phyloP scores from a whole-genome alignment of 495 filamentous ascomycete species.

The Terfezia claveryi region DNA sequence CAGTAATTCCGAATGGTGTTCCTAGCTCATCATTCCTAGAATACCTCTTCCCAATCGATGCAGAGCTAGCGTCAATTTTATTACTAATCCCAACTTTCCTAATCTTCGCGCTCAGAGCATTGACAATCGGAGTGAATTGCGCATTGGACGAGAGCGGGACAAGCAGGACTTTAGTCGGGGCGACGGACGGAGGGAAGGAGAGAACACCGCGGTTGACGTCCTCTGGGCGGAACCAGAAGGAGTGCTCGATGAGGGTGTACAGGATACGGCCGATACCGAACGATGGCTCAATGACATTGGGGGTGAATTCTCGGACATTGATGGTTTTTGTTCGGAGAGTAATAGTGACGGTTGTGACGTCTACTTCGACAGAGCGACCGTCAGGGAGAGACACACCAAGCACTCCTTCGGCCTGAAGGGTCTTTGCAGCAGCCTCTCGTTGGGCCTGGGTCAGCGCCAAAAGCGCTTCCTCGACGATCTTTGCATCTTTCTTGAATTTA shows the following conservation, averaged over 20 bases:
- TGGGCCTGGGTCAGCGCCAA: constrained; percentile 33
- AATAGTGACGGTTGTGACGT: constrained; percentile 29
- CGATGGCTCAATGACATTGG: constrained; percentile 51
- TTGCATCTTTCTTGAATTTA: constrained; percentile 40
- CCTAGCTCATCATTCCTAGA: constrained; percentile 53
- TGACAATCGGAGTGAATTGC: constrained; percentile 36
- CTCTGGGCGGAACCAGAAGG: constrained; percentile 39
- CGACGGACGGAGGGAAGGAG: constrained; percentile 50
- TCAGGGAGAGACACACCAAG: constrained; percentile 25
- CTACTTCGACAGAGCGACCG: constrained; percentile 33
- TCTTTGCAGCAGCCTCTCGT: constrained; percentile 25
- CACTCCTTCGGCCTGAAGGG: background rate
- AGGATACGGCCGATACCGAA: constrained; percentile 50
- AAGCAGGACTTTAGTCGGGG: constrained; percentile 56
- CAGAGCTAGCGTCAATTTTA: constrained; percentile 43
- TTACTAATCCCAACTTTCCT: constrained; percentile 37
- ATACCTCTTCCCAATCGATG: constrained; percentile 55
- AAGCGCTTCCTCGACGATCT: constrained; percentile 35
- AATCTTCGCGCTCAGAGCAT: constrained; percentile 35
- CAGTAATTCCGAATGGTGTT: constrained; percentile 45
- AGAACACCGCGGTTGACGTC: constrained; percentile 49
- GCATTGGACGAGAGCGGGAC: constrained; percentile 44
- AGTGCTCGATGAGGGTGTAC: constrained; percentile 41
- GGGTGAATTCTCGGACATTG: constrained; percentile 38
- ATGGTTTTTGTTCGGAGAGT: constrained; percentile 34